Percentiles rank a stretch among this genome's conserved stretches.
phyloP scores from a whole-genome alignment of 2,329 filamentous ascomycete genomes.

The Clonostachys sp. region DNA sequence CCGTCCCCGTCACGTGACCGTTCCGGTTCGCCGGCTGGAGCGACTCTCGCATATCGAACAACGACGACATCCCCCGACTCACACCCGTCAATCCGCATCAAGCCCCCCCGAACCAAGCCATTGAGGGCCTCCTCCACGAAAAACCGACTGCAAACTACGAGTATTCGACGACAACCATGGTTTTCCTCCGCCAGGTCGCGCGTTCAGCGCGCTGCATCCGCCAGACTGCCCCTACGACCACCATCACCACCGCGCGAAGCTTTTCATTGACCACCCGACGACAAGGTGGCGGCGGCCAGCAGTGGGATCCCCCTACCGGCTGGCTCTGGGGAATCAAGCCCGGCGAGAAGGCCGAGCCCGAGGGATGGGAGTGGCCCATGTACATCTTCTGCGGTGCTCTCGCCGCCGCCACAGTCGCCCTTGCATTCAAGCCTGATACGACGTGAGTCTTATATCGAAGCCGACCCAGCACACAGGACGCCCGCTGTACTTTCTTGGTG shows the following conservation, averaged over 20 bases:
- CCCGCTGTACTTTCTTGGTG: too few species aligned
- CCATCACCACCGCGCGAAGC: conserved; percentile 18
- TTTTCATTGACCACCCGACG: conserved; percentile 40
- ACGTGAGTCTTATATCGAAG: conserved; percentile 64
- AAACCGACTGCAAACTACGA: conserved; percentile 5
- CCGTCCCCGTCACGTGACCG: neutral
- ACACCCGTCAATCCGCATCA: neutral
- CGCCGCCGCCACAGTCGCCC: conserved; percentile 68
- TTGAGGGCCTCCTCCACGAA: conserved; percentile 2
- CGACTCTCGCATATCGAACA: conserved; percentile 5
- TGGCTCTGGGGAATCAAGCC: conserved; percentile 95
- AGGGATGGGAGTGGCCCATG: conserved; percentile 91
- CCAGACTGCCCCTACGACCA: conserved; percentile 14
- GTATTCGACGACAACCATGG: conserved; percentile 16
- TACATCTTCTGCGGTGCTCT: conserved; percentile 81
- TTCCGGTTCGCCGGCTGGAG: neutral
- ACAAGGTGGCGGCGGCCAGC: conserved; percentile 42
- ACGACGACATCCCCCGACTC: conserved; percentile 10
- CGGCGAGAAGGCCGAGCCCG: conserved; percentile 90
- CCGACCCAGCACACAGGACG: too few species aligned
- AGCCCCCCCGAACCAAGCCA: neutral
- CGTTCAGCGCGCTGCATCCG: conserved; percentile 29
- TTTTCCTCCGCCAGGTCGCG: conserved; percentile 26
- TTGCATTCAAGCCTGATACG: conserved; percentile 97
- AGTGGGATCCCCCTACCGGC: conserved; percentile 85